These are phyloP conservation scores for Entophlyctis luteolus DNA, from an alignment of 192 early-diverging fungal species.

Conservation along the genomic window DNA sequence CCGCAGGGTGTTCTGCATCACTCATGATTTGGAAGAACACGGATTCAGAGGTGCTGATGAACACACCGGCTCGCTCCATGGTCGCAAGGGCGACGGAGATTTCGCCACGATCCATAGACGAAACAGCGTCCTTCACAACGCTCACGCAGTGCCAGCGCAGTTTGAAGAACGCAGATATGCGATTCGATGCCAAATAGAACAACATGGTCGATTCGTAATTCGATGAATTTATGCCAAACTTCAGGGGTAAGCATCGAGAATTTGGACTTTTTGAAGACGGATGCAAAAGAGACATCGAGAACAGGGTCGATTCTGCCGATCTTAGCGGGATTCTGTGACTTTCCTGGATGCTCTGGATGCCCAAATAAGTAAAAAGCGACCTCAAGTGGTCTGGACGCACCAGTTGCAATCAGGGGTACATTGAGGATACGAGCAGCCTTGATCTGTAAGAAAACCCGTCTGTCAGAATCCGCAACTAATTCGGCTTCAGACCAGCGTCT, in stretches of 20 bases:
- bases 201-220: constrained; percentile 52
- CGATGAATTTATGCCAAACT: constrained; percentile 51
- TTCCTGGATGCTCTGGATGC: not conserved
- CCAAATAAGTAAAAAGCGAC: not conserved
- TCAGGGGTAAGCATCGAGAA: constrained; percentile 83
- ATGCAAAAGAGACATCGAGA: constrained; percentile 65
- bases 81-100: constrained; percentile 34
- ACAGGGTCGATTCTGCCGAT: constrained; percentile 76
- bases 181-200: constrained; percentile 76
- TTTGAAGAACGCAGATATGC: constrained; percentile 94
- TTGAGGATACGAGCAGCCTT: constrained; percentile 67
- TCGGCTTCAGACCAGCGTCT: constrained; percentile 96
- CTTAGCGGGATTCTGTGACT: constrained; percentile 5
- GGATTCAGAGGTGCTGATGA: constrained; percentile 46
- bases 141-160: constrained; percentile 86
- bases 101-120: constrained; percentile 77
- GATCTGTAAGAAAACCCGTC: too few species aligned
- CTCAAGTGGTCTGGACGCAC: too few species aligned
- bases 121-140: constrained; percentile 92
- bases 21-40: constrained; percentile 49
- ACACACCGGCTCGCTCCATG: constrained; percentile 28
- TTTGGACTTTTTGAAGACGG: constrained; percentile 71
- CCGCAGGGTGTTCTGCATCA: constrained; percentile 73
- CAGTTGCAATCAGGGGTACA: constrained; percentile 85
- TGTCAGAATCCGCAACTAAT: too few species aligned